These are phyloP conservation scores for Acacia crassicarpa DNA, from an alignment of 306 rosid species.

Conservation along the genomic window DNA sequence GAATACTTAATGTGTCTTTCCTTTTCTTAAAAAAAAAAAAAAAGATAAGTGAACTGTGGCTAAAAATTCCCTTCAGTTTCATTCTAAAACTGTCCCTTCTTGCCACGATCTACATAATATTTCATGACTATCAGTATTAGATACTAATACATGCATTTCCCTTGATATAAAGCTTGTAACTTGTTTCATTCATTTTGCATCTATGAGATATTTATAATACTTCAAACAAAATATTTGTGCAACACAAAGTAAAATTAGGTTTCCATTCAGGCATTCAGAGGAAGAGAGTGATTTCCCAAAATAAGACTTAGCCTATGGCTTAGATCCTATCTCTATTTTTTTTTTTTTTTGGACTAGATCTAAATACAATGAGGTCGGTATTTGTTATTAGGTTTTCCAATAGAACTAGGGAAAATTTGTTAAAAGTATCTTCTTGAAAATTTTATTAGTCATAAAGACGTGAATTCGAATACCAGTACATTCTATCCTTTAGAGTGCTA, in stretches of 20 bases:
- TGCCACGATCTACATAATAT: neutral
- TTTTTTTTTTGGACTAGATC: neutral
- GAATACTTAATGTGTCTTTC: neutral
- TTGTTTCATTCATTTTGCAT: slow-evolving; percentile 17
- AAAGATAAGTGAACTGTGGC: neutral
- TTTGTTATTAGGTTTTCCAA: neutral
- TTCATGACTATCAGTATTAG: neutral
- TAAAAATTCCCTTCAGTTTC: neutral
- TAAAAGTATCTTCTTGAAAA: no score
- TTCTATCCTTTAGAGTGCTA: no score
- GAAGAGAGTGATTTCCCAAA: neutral
- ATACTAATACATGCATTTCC: neutral
- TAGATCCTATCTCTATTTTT: neutral
- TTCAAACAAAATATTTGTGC: neutral
- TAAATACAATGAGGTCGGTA: neutral
- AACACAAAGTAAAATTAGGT: neutral
- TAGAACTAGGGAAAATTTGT: neutral
- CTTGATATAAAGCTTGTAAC: neutral
- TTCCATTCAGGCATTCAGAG: neutral
- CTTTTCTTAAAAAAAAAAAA: no score
- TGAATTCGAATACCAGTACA: no score
- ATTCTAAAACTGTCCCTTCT: neutral
- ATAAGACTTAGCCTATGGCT: neutral
- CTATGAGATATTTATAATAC: neutral
- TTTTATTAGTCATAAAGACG: no score